Percentiles rank a stretch among this genome's conserved stretches.
These are phyloP conservation scores for Kwoniella heveanensis DNA, from an alignment of 768 basidiomycete genomes.

Conservation along the genomic window DNA sequence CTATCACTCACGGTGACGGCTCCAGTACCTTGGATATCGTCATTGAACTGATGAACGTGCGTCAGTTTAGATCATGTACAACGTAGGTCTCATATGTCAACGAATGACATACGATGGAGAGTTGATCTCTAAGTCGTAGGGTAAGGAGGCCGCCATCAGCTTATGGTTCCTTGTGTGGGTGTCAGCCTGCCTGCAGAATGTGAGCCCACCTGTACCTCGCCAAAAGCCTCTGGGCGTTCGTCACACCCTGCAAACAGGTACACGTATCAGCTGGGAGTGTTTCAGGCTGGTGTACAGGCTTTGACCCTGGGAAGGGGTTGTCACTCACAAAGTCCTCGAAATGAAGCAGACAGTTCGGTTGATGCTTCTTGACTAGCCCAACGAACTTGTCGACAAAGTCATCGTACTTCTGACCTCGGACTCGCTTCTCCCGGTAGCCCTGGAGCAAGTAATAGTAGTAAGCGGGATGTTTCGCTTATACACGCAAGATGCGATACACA, in stretches of 20 bases:
- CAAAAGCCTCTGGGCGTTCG: constrained; percentile 71
- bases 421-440: constrained; percentile 73
- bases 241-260: constrained; percentile 60
- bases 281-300: too few relatives aligned
- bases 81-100: background rate
- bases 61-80: background rate
- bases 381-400: constrained; percentile 79
- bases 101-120: constrained; percentile 26
- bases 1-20: constrained; percentile 50
- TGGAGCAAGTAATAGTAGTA: constrained; percentile 49
- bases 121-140: constrained; percentile 22
- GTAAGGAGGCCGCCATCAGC: constrained; percentile 6
- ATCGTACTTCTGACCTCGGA: constrained; percentile 75
- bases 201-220: constrained; percentile 53
- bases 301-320: background rate
- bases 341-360: constrained; percentile 67
- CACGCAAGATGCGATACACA: background rate
- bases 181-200: constrained; percentile 35
- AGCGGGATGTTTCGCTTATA: too few relatives aligned
- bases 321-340: constrained; percentile 74
- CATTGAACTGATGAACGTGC: constrained; percentile 62
- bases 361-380: constrained; percentile 72
- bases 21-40: constrained; percentile 66
- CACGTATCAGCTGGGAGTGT: too few relatives aligned
- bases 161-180: background rate